These are phyloP conservation scores for Neonectria neomacrospora DNA, from an alignment of 2,329 filamentous ascomycete genomes.

Conservation along the genomic window DNA sequence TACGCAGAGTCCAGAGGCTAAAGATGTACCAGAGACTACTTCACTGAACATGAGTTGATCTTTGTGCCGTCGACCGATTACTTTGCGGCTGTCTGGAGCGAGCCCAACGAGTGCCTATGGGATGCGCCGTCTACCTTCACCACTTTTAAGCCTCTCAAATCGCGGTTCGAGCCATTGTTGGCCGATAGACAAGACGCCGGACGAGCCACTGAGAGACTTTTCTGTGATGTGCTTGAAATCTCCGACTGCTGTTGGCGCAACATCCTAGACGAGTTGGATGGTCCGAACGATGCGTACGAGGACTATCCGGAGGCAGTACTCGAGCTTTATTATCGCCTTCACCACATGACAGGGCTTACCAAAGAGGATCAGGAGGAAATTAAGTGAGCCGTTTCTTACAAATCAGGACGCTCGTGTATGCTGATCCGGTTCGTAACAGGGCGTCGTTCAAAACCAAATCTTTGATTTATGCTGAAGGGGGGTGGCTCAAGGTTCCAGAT, in stretches of 20 bases:
- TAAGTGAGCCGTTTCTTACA: background rate
- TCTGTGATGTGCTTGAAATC: constrained; percentile 1
- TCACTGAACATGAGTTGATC: background rate
- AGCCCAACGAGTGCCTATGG: background rate
- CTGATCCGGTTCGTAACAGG: background rate
- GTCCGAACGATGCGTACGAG: background rate
- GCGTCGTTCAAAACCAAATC: background rate
- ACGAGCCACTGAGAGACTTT: background rate
- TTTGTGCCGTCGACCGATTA: background rate
- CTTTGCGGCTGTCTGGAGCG: background rate
- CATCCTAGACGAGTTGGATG: background rate
- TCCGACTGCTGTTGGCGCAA: background rate
- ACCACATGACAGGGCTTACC: background rate
- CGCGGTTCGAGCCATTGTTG: background rate
- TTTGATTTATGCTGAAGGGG: background rate
- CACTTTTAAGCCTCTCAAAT: background rate
- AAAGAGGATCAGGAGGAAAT: background rate
- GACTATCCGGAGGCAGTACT: background rate
- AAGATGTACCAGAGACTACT: background rate
- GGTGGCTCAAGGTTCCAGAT: background rate
- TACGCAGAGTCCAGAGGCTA: background rate
- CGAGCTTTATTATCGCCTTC: background rate
- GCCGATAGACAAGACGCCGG: background rate
- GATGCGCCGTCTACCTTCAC: background rate
- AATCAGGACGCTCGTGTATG: background rate